Conservation (phyloP, 1,284 basidiomycete species). For the Malassezia furfur region DNA sequence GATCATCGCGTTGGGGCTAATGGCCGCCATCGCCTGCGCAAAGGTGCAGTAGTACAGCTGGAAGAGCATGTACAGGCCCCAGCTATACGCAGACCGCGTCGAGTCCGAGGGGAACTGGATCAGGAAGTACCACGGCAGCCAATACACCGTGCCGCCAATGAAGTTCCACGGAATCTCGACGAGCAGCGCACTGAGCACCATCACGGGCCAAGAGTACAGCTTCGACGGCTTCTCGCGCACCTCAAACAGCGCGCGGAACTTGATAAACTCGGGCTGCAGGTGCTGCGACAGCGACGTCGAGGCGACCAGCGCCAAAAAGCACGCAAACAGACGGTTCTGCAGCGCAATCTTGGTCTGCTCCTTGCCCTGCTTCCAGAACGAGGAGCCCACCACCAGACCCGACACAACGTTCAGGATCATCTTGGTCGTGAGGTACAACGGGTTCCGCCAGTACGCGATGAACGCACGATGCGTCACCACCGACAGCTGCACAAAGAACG, state of each 20-base stretch:
- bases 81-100: conserved; percentile 34
- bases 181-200: conserved; percentile 32
- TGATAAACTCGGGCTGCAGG: conserved; percentile 51
- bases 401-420: conserved; percentile 52
- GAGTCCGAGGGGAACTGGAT: conserved; percentile 27
- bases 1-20: conserved; percentile 37
- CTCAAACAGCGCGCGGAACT: conserved; percentile 58
- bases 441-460: conserved; percentile 44
- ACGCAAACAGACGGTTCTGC: conserved; percentile 68
- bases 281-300: conserved; percentile 40
- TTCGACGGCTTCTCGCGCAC: conserved; percentile 64
- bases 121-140: conserved; percentile 39
- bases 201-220: conserved; percentile 66
- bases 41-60: conserved; percentile 36
- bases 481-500: conserved; percentile 30
- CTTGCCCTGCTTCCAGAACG: conserved; percentile 32
- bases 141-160: conserved; percentile 39
- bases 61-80: conserved; percentile 31
- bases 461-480: conserved; percentile 35
- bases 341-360: conserved; percentile 25
- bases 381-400: conserved; percentile 57
- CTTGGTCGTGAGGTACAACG: conserved; percentile 34
- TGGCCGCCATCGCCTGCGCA: conserved; percentile 35
- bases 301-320: conserved; percentile 49
- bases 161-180: conserved; percentile 40